Conservation (phyloP, 371 early-diverging fungal species). For the Lichtheimia corymbifera region DNA sequence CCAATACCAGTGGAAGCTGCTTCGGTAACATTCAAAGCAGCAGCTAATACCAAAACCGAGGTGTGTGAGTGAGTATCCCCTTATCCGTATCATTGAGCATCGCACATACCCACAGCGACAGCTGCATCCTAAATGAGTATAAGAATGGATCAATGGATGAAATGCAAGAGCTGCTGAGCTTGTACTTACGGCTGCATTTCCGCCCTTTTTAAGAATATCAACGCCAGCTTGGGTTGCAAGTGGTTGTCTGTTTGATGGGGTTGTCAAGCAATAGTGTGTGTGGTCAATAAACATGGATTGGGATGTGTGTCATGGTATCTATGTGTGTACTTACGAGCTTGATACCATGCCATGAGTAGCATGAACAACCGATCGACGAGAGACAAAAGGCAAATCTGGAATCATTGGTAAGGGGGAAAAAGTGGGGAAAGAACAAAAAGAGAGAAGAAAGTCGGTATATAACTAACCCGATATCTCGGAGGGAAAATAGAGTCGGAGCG, state of each 20-base stretch:
- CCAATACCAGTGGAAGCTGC: constrained; percentile 91
- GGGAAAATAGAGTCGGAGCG: background rate
- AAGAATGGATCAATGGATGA: background rate
- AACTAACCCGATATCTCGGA: constrained; percentile 8
- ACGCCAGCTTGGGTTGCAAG: constrained; percentile 80
- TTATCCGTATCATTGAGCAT: background rate
- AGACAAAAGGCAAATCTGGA: constrained; percentile 40
- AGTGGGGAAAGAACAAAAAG: background rate
- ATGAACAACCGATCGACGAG: constrained; percentile 49
- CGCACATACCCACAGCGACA: constrained; percentile 61
- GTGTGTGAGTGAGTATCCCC: no score
- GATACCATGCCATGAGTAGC: constrained; percentile 50
- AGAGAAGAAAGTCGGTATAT: background rate
- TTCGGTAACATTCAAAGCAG: constrained; percentile 75
- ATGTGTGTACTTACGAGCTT: constrained; percentile 34
- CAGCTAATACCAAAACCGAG: constrained; percentile 36
- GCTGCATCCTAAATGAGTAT: constrained; percentile 71
- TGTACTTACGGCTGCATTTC: constrained; percentile 82
- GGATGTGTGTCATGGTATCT: background rate
- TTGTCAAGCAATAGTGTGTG: no score
- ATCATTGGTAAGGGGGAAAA: constrained; percentile 1
- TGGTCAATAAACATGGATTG: no score
- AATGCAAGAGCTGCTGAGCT: no score
- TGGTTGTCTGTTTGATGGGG: constrained; percentile 62
- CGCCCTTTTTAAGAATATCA: constrained; percentile 78